These are phyloP conservation scores for Geranium incanum DNA, from an alignment of 441 rosid species.

Conservation along the genomic window DNA sequence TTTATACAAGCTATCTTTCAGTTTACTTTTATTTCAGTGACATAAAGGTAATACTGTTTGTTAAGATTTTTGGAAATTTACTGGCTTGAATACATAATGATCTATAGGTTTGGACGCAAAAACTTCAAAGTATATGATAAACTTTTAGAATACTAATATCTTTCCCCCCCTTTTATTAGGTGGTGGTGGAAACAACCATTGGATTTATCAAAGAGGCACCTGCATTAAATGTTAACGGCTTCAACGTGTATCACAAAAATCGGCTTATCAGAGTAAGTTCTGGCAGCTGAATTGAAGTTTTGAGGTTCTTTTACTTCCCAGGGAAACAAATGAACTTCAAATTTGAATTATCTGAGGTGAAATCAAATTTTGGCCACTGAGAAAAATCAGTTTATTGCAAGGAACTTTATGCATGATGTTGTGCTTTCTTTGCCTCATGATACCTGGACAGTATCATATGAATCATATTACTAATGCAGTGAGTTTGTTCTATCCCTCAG, in stretches of 20 bases:
- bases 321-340: background rate
- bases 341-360: background rate
- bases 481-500: constrained; percentile 37
- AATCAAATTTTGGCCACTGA: background rate
- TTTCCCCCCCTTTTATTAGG: constrained; percentile 36
- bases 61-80: background rate
- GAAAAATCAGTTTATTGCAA: background rate
- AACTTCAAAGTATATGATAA: background rate
- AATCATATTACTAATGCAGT: constrained; percentile 17
- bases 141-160: constrained; percentile 2
- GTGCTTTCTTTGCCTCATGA: background rate
- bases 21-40: background rate
- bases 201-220: constrained; percentile 88
- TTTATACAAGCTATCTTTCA: background rate
- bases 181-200: constrained; percentile 52
- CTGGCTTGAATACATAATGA: background rate
- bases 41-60: background rate
- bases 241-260: constrained; percentile 85
- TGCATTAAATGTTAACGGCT: constrained; percentile 45
- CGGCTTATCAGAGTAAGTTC: constrained; percentile 78
- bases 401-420: background rate
- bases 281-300: constrained; percentile 3
- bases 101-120: background rate
- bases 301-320: background rate
- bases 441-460: background rate